Evolutionary conservation across 2,329 filamentous ascomycete species (phyloP), one percentile per base, ranked within the genome.

Genomic region (Fusarium decemcellulare): DNA sequence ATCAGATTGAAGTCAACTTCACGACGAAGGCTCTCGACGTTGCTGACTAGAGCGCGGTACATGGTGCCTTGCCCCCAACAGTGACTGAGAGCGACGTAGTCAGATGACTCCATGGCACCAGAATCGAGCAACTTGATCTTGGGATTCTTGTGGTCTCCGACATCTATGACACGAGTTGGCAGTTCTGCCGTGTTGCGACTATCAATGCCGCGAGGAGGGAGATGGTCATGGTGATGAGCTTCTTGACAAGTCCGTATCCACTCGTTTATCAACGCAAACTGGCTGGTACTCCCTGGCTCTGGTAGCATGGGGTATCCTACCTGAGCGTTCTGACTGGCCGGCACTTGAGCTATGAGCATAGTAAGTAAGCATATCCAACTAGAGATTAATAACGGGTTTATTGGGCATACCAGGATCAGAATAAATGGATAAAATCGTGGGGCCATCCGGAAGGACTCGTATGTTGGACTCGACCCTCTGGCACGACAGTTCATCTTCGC

Each of bases 1-100:
- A 66, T 44, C 1, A 30, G 15, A 0, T 34, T 27, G 0, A 51
- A 48, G 4, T 44, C 47, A n/a, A 66, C 44, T 10, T 39, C 34
- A 0, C 3, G 5, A 3, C 42, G 16, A 1, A 64, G 37, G 1
- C 15, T 0, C 4, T 48, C 29, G 16, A 66, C 46, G 40, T 66
- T 66, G 3, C 8, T 11, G 2, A 27, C 52, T 5, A 52, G 1
- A 5, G 54, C 50, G 0, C 52, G n/a, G 8, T 64, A 47, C 6
- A 15, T 64, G 3, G 14, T 34, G 1, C 37, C 18, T 4, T 63
- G 42, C 6, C 63, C 63, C 63, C 61, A 64, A 23, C 61, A 64
- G 27, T 66, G 63, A 15, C 57, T 61, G 2, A 61, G 16, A 2
- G 61, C 57, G 29, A 56, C 2, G 39, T 61, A 64, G 2, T 48